phyloP scores from a whole-genome alignment of 495 filamentous ascomycete species.

The Penicillium macrosclerotiorum region DNA sequence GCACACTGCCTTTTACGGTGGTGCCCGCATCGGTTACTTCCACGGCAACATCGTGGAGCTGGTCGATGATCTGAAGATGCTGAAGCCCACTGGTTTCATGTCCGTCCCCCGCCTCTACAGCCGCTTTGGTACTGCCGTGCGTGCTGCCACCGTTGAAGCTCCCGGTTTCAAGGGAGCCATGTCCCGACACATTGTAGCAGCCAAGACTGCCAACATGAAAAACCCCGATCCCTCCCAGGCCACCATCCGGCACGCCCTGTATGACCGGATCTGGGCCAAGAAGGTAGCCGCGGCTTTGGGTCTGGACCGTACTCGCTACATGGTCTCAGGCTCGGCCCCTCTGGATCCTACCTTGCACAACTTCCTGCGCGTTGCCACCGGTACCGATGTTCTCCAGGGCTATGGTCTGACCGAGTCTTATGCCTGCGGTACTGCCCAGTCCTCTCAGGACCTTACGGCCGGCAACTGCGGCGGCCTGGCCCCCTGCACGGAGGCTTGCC shows the following conservation, averaged over 20 bases:
- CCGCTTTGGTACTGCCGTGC: conserved; percentile 80
- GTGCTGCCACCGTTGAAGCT: conserved; percentile 71
- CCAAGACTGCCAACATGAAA: conserved; percentile 77
- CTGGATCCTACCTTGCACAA: conserved; percentile 83
- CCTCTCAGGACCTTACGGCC: conserved; percentile 62
- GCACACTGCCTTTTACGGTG: conserved; percentile 69
- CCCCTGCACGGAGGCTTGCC: conserved; percentile 69
- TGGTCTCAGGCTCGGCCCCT: conserved; percentile 89
- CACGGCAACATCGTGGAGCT: conserved; percentile 86
- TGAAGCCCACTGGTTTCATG: conserved; percentile 78
- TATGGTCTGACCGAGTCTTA: conserved; percentile 98
- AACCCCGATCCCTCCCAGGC: conserved; percentile 65
- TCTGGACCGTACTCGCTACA: conserved; percentile 65
- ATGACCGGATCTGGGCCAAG: conserved; percentile 89
- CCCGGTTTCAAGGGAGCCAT: conserved; percentile 79
- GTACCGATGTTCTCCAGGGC: conserved; percentile 79
- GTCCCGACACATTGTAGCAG: conserved; percentile 72
- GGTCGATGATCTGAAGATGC: conserved; percentile 85
- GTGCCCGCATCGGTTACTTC: conserved; percentile 85
- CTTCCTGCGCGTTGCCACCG: conserved; percentile 82
- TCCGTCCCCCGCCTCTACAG: conserved; percentile 93
- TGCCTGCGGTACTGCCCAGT: conserved; percentile 69
- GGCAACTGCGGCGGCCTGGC: conserved; percentile 81
- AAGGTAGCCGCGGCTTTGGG: conserved; percentile 83
- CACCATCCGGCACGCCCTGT: conserved; percentile 79